phyloP scores from a whole-genome alignment of 2,329 filamentous ascomycete species.

The Fusarium zealandicum region DNA sequence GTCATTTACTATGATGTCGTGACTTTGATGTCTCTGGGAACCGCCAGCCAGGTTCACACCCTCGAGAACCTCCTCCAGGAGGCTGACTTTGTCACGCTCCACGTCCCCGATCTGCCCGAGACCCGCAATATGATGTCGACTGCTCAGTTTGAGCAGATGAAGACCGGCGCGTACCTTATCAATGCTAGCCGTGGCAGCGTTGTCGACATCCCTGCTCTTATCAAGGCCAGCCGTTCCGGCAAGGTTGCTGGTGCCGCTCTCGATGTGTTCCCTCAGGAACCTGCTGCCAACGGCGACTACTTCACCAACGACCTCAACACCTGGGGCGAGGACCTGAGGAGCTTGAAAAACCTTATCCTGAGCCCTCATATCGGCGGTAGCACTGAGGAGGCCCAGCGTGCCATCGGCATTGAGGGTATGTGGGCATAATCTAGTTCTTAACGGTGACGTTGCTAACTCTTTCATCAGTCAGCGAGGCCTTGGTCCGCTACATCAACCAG shows the following conservation, averaged over 20 bases:
- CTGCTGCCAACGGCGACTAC: conserved; percentile 91
- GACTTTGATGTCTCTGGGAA: conserved; percentile 93
- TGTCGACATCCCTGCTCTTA: conserved; percentile 90
- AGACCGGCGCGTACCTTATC: conserved; percentile 89
- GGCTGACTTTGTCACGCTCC: conserved; percentile 91
- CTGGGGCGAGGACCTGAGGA: conserved; percentile 86
- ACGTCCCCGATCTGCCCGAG: conserved; percentile 92
- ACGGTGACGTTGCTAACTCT: conserved; percentile 16
- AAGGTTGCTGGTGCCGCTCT: conserved; percentile 94
- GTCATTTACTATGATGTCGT: conserved; percentile 98
- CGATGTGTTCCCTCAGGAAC: conserved; percentile 95
- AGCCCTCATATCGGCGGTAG: conserved; percentile 97
- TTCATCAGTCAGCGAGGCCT: conserved; percentile 74
- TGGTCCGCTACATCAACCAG: conserved; percentile 95
- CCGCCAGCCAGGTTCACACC: conserved; percentile 80
- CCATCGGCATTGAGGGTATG: conserved; percentile 86
- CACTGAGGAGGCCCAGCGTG: conserved; percentile 95
- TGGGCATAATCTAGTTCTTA: neutral
- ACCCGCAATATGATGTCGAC: conserved; percentile 92
- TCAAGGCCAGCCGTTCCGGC: conserved; percentile 84
- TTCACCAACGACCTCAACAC: conserved; percentile 84
- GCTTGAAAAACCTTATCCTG: conserved; percentile 89
- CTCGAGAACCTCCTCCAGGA: conserved; percentile 78
- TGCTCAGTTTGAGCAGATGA: conserved; percentile 85
- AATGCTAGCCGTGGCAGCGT: conserved; percentile 95